Percentiles rank a stretch among this genome's conserved stretches.
These are phyloP conservation scores for Arctostaphylos glauca DNA, from an alignment of 148 eudicot genomes.

Conservation along the genomic window DNA sequence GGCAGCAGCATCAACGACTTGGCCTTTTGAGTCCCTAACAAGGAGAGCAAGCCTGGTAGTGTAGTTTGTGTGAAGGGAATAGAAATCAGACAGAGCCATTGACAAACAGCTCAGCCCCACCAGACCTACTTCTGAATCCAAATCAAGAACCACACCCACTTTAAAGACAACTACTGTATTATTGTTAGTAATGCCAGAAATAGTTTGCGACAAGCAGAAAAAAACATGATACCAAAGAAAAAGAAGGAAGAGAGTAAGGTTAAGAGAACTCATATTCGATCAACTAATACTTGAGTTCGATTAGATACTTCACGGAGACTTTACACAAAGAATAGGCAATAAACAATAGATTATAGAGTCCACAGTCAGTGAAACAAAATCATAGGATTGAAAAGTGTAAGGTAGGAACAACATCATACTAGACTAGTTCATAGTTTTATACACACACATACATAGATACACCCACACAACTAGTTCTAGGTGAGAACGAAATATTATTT, in stretches of 20 bases:
- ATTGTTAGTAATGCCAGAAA: neutral
- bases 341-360: too few relatives aligned
- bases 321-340: too few relatives aligned
- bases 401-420: too few relatives aligned
- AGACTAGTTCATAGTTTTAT: too few relatives aligned
- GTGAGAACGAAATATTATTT: too few relatives aligned
- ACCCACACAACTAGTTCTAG: too few relatives aligned
- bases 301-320: too few relatives aligned
- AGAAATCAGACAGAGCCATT: constrained; percentile 21
- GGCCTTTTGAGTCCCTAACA: constrained; percentile 19
- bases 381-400: too few relatives aligned
- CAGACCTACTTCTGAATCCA: constrained; percentile 1
- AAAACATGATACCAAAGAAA: neutral
- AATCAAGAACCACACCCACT: constrained; percentile 15
- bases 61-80: constrained; percentile 10
- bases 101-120: constrained; percentile 10
- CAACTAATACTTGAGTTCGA: too few relatives aligned
- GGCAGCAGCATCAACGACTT: constrained; percentile 19
- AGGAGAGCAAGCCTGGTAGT: constrained; percentile 21
- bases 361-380: too few relatives aligned
- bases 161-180: neutral
- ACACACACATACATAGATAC: too few relatives aligned
- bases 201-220: neutral
- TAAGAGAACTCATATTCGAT: too few relatives aligned
- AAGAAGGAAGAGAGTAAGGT: neutral